Evolutionary conservation across 371 early-diverging fungal genomes (phyloP), one percentile per base, ranked within the genome.

Genomic region (Smittium mucronatum): DNA sequence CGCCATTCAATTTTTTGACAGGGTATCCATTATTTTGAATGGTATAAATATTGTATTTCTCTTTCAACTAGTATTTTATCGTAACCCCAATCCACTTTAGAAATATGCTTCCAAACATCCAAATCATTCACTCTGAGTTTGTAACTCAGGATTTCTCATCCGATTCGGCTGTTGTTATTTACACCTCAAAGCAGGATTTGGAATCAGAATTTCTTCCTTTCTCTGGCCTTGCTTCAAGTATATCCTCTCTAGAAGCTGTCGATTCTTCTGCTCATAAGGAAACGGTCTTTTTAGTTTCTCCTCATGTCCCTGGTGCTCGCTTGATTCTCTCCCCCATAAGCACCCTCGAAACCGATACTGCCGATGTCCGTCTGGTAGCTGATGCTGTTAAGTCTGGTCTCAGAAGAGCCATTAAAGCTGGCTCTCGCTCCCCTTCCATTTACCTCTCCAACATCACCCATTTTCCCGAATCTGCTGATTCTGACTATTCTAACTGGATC

Each of bases 331-430:
- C 87, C 2, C 90, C 91, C 28, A 87, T 85, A 28, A 92, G 89
- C 28, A 81, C 87, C 21, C 70, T 91, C 1, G 71, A 75, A 66
- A 85, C 84, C 63, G 92, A 93, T 73, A 83, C 86, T 61, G 93
- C 92, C 75, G 93, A 93, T 76, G 91, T 87, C 31, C 85, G 93
- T 73, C 87, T 87, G 68, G 86, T 82, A 76, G 78, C 79, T 71
- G 84, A 88, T 67, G 82, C 82, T 61, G 87, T 86, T 72, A 84
- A 82, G 74, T 80, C 81, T 32, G 89, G 86, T 26, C 81, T 85
- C 71, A 72, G 82, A 67, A 82, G 84, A n/a, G 89, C 89, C 25
- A 73, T 86, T 25, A 81, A 83, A 58, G 85, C 88, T 16, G 89
- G 90, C 21, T 79, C 87, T 2, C 71, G 68, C 21, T 69, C 77